Evolutionary conservation across 345 rosid genomes (phyloP).

Genomic region (Carallia brachiata): DNA sequence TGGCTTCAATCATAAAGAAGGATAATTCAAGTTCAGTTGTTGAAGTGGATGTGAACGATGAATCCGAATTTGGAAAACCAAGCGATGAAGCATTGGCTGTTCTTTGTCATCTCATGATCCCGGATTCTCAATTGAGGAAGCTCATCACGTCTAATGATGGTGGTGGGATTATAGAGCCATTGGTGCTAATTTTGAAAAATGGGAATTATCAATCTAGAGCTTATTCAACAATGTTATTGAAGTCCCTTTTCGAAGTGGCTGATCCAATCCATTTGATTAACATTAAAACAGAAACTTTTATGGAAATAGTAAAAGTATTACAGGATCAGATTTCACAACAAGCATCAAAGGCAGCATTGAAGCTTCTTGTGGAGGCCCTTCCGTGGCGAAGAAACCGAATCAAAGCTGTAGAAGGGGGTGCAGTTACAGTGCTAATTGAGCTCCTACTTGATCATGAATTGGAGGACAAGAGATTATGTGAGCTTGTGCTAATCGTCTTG

Average conservation of each 20-base stretch:
- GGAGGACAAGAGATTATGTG: constrained; percentile 41
- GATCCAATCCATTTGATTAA: constrained; percentile 51
- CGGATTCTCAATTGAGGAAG: constrained; percentile 27
- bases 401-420: constrained; percentile 60
- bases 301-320: constrained; percentile 48
- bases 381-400: constrained; percentile 74
- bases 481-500: constrained; percentile 40
- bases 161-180: constrained; percentile 32
- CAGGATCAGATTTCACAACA: constrained; percentile 53
- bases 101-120: constrained; percentile 34
- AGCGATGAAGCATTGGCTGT: constrained; percentile 45
- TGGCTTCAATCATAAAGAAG: constrained; percentile 30
- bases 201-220: constrained; percentile 53
- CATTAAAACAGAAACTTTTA: constrained; percentile 37
- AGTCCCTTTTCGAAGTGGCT: constrained; percentile 48
- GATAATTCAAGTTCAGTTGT: background rate
- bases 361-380: constrained; percentile 40
- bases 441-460: constrained; percentile 56
- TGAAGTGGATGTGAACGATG: background rate
- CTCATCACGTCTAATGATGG: constrained; percentile 12
- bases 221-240: constrained; percentile 42
- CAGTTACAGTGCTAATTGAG: constrained; percentile 49
- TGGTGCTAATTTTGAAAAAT: constrained; percentile 46
- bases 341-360: constrained; percentile 59
- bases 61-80: constrained; percentile 12